A percentile compares a stretch with the other conserved stretches of the same genome.
phyloP scores from a whole-genome alignment of 768 basidiomycete genomes.

The Russula compacta region DNA sequence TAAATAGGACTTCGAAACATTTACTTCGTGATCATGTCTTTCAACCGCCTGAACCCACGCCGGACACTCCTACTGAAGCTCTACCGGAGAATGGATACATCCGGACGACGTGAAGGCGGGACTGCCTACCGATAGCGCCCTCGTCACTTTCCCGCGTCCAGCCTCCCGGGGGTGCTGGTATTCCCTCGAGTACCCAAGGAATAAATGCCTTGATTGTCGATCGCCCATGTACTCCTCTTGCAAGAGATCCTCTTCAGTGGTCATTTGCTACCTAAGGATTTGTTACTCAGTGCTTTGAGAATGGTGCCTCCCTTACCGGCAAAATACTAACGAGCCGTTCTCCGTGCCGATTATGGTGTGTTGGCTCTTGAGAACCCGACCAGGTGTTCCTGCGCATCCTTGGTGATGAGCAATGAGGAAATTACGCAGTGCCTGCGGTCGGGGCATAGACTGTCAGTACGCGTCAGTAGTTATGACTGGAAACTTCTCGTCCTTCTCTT shows the following conservation, averaged over 20 bases:
- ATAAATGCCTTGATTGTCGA: conserved; percentile 13
- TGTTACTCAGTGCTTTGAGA: background rate
- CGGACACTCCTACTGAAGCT: conserved; percentile 9
- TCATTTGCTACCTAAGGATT: conserved; percentile 15
- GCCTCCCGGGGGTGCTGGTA: background rate
- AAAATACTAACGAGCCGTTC: conserved; percentile 8
- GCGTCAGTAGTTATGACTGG: background rate
- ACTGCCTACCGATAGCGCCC: background rate
- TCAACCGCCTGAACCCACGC: conserved; percentile 11
- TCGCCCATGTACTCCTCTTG: conserved; percentile 17
- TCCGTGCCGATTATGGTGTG: background rate
- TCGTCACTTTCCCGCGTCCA: background rate
- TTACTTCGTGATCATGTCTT: conserved; percentile 13
- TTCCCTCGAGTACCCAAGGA: conserved; percentile 8
- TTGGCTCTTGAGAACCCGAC: background rate
- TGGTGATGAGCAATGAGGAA: background rate
- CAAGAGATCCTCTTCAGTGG: conserved; percentile 19
- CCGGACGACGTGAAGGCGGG: background rate
- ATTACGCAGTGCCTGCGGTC: background rate
- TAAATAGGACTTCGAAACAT: background rate
- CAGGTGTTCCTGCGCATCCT: conserved; percentile 16
- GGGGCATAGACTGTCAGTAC: background rate
- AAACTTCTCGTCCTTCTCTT: background rate
- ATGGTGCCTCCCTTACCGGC: conserved; percentile 6
- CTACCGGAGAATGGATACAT: conserved; percentile 6